Evolutionary conservation across 441 rosid genomes (phyloP).

Genomic region (Mallotus japonicus): DNA sequence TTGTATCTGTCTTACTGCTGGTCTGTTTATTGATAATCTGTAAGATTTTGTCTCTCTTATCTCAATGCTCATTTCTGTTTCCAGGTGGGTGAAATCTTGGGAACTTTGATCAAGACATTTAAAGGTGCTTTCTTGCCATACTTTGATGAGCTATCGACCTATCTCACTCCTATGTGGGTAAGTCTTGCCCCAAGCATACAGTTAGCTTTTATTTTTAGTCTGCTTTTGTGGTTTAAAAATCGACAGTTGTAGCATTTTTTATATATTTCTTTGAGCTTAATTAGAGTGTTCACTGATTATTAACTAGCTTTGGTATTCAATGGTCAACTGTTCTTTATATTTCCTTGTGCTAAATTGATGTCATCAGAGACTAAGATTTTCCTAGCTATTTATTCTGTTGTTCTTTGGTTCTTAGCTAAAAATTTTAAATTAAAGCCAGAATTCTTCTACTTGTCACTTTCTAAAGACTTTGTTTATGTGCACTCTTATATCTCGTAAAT

Average conservation of each 20-base stretch:
- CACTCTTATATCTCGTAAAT: background rate
- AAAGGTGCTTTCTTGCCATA: conserved; percentile 90
- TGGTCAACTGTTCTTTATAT: background rate
- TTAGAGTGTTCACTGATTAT: no score
- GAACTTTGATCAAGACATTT: conserved; percentile 94
- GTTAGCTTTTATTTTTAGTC: background rate
- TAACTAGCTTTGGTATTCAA: background rate
- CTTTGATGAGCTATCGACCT: conserved; percentile 90
- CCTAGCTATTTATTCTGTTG: no score
- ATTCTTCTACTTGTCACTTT: background rate
- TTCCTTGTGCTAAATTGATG: no score
- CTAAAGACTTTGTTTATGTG: background rate
- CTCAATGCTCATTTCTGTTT: conserved; percentile 17
- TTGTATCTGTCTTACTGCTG: conserved; percentile 25
- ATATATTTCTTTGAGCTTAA: background rate
- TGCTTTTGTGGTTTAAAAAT: background rate
- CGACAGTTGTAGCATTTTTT: background rate
- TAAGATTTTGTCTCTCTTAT: conserved; percentile 14
- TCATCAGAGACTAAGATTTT: no score
- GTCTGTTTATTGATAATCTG: background rate
- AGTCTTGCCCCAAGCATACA: conserved; percentile 32
- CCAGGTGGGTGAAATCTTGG: conserved; percentile 98
- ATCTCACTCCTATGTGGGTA: conserved; percentile 99
- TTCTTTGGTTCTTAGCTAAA: no score
- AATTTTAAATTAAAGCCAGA: no score